Evolutionary conservation across 1,284 basidiomycete species (phyloP).

Genomic region (Naganishia cerealis): DNA sequence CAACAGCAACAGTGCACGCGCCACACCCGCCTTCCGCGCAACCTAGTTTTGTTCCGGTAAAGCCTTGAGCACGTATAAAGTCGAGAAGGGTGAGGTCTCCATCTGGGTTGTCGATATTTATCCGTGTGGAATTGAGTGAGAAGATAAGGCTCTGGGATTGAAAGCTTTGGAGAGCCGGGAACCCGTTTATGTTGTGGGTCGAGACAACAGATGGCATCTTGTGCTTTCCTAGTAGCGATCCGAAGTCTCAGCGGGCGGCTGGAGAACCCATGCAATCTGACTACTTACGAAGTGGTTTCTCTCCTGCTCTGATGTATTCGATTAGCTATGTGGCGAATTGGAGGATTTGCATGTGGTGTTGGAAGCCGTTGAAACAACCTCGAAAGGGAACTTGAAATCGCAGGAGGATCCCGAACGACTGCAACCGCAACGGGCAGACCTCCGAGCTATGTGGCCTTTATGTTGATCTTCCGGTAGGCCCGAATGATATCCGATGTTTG

Average conservation of each 20-base stretch:
- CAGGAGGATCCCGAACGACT: neutral
- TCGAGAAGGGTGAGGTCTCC: slow-evolving; percentile 48
- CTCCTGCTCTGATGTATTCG: neutral
- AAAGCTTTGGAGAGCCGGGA: slow-evolving; percentile 34
- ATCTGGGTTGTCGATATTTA: slow-evolving; percentile 39
- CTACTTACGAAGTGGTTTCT: neutral
- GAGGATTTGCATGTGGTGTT: neutral
- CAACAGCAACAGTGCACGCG: slow-evolving; percentile 49
- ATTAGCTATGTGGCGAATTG: no score
- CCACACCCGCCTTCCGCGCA: slow-evolving; percentile 53
- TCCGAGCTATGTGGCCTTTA: neutral
- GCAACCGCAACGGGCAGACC: neutral
- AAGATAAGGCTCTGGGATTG: slow-evolving; percentile 37
- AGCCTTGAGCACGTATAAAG: slow-evolving; percentile 47
- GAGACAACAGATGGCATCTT: slow-evolving; percentile 15
- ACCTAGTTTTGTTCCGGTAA: slow-evolving; percentile 52
- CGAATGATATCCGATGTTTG: slow-evolving; percentile 1
- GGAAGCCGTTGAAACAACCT: neutral
- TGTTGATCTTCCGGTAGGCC: neutral
- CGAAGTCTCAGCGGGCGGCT: neutral
- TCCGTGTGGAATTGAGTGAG: slow-evolving; percentile 39
- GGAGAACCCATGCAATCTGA: neutral
- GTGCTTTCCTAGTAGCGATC: neutral
- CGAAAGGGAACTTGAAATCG: neutral
- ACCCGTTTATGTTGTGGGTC: slow-evolving; percentile 16